Conservation (phyloP, 2,329 filamentous ascomycete species). For the Aspergillus piperis region DNA sequence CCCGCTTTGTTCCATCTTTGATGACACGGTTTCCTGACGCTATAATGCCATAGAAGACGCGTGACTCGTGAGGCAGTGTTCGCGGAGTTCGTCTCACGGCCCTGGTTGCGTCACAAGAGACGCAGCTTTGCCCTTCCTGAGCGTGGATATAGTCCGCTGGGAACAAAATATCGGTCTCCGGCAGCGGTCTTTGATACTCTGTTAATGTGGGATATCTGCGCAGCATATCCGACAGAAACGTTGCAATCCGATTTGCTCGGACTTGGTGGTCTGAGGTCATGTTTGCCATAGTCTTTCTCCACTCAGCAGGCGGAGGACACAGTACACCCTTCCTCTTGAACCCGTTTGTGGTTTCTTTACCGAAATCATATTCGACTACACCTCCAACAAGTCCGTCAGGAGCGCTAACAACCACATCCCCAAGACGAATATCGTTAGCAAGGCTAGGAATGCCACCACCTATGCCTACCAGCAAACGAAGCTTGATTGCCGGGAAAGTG, state of each 20-base stretch:
- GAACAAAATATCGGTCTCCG: background rate
- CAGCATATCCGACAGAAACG: background rate
- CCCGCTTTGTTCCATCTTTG: background rate
- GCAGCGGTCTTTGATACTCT: background rate
- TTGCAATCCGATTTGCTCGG: background rate
- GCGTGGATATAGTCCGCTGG: background rate
- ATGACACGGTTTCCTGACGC: slow-evolving; percentile 1
- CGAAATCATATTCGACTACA: slow-evolving; percentile 33
- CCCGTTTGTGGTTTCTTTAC: slow-evolving; percentile 15
- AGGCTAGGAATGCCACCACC: slow-evolving; percentile 34
- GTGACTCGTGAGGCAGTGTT: background rate
- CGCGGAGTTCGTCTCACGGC: background rate
- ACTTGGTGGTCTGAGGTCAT: background rate
- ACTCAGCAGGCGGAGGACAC: slow-evolving; percentile 3
- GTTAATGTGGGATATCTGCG: background rate
- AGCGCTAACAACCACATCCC: slow-evolving; percentile 32
- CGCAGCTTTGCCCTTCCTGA: background rate
- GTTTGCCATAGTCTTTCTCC: background rate
- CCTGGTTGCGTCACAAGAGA: background rate
- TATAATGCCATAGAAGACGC: background rate
- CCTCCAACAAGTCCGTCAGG: slow-evolving; percentile 17
- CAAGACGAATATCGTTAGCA: slow-evolving; percentile 31
- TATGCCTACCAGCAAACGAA: slow-evolving; percentile 48
- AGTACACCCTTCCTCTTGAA: background rate
- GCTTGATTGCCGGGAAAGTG: slow-evolving; percentile 21